Conservation (phyloP, 23 red algal species). For the Gracilariopsis chorda region DNA sequence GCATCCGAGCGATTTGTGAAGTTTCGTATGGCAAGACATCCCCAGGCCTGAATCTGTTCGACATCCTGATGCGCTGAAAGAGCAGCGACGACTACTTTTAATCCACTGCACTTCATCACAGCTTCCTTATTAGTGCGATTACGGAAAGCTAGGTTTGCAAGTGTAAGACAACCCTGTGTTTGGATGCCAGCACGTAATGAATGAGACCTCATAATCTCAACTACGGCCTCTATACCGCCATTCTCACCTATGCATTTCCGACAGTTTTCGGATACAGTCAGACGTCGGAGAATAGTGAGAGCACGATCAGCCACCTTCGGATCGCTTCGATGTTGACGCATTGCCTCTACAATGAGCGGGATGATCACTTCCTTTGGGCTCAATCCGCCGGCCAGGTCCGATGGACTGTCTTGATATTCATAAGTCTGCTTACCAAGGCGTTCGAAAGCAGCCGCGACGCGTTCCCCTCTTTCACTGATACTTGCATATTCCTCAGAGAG, state of each 20-base stretch:
- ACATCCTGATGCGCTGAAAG: constrained; percentile 41
- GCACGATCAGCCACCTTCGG: constrained; percentile 59
- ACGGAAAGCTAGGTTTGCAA: constrained; percentile 61
- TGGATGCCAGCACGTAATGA: constrained; percentile 45
- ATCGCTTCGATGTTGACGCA: constrained; percentile 55
- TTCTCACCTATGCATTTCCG: constrained; percentile 36
- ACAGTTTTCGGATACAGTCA: constrained; percentile 36
- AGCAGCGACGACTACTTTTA: constrained; percentile 45
- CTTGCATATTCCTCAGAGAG: constrained; percentile 28
- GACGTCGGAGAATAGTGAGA: constrained; percentile 30
- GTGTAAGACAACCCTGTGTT: constrained; percentile 54
- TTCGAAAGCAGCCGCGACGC: constrained; percentile 31
- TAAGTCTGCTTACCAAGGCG: constrained; percentile 23
- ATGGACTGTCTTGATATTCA: not conserved
- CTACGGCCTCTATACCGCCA: constrained; percentile 47
- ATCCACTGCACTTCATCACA: constrained; percentile 34
- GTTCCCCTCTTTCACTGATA: constrained; percentile 14
- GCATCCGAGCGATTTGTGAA: constrained; percentile 34
- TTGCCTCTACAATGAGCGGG: constrained; percentile 58
- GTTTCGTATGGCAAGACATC: constrained; percentile 67
- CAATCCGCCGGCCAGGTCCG: constrained; percentile 3
- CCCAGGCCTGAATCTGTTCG: constrained; percentile 68
- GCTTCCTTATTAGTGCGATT: constrained; percentile 44
- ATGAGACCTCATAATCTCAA: constrained; percentile 52
- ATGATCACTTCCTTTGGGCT: constrained; percentile 46